Conservation (phyloP, 306 rosid species). For the Cajanus cajan region DNA sequence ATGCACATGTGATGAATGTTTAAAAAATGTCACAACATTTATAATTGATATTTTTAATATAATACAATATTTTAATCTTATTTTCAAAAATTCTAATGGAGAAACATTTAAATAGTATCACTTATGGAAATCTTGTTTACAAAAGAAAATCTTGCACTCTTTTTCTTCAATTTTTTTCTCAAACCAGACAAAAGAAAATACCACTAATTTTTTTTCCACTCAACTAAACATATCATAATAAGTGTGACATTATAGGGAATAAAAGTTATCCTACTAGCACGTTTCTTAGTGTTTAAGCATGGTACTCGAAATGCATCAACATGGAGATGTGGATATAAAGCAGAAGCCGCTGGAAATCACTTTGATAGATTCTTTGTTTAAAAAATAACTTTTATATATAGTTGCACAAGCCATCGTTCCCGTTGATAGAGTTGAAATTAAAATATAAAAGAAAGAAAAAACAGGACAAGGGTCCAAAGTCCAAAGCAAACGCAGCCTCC, state of each 20-base stretch:
- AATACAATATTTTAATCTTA: no score
- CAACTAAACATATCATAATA: no score
- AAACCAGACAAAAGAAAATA: no score
- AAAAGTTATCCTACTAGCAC: not conserved
- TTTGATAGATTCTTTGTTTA: not conserved
- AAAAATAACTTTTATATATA: not conserved
- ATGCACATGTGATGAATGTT: no score
- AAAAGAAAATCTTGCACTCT: no score
- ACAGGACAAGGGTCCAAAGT: not conserved
- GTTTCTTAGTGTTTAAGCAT: conserved; percentile 27
- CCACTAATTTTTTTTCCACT: no score
- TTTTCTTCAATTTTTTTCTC: no score
- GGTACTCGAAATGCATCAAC: not conserved
- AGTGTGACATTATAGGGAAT: not conserved
- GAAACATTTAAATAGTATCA: no score
- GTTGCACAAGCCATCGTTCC: not conserved
- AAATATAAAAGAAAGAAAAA: not conserved
- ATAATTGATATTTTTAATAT: no score
- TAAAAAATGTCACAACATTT: no score
- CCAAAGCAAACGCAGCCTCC: not conserved
- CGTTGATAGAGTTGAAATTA: not conserved
- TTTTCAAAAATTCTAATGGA: no score
- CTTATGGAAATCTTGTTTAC: no score
- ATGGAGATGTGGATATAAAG: not conserved
- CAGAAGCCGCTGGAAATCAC: not conserved